Percentiles rank a stretch among this genome's conserved stretches.
Conservation (phyloP, 768 basidiomycete genomes). For the Ramaria rubella region DNA sequence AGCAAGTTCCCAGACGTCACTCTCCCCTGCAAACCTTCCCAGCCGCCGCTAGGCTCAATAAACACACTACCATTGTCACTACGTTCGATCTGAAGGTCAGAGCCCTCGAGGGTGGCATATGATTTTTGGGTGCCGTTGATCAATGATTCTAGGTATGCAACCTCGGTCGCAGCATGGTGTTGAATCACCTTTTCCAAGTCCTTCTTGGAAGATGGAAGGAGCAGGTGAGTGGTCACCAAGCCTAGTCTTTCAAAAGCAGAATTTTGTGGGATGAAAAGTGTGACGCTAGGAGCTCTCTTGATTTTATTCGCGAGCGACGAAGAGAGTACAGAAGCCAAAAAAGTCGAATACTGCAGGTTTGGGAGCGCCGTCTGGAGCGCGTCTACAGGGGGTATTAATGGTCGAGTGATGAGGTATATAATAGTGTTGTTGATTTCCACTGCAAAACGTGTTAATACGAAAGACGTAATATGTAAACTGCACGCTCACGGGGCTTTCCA, state of each 20-base stretch:
- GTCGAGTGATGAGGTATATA: slow-evolving; percentile 84
- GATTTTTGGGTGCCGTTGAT: slow-evolving; percentile 61
- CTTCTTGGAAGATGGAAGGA: slow-evolving; percentile 66
- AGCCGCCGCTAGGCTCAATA: slow-evolving; percentile 67
- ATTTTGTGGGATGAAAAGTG: slow-evolving; percentile 85
- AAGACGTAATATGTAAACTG: not conserved
- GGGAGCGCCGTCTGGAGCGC: slow-evolving; percentile 76
- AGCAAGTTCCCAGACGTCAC: slow-evolving; percentile 60
- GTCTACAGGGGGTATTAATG: slow-evolving; percentile 77
- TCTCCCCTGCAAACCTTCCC: slow-evolving; percentile 61
- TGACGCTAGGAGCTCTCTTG: slow-evolving; percentile 57
- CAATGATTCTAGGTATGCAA: slow-evolving; percentile 64
- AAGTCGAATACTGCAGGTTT: slow-evolving; percentile 79
- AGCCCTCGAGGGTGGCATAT: slow-evolving; percentile 79
- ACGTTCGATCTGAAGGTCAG: slow-evolving; percentile 66
- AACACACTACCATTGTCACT: slow-evolving; percentile 39
- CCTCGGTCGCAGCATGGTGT: slow-evolving; percentile 76
- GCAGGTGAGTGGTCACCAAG: slow-evolving; percentile 80
- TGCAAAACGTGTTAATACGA: slow-evolving; percentile 25
- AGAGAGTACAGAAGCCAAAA: slow-evolving; percentile 85
- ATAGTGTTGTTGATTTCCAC: slow-evolving; percentile 71
- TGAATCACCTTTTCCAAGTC: slow-evolving; percentile 79
- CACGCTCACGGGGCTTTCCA: slow-evolving; percentile 53
- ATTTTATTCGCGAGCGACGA: slow-evolving; percentile 71
- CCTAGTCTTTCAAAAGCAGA: slow-evolving; percentile 85